These are phyloP conservation scores for Calonectria pseudoreteaudii DNA, from an alignment of 2,329 filamentous ascomycete species.

Conservation along the genomic window DNA sequence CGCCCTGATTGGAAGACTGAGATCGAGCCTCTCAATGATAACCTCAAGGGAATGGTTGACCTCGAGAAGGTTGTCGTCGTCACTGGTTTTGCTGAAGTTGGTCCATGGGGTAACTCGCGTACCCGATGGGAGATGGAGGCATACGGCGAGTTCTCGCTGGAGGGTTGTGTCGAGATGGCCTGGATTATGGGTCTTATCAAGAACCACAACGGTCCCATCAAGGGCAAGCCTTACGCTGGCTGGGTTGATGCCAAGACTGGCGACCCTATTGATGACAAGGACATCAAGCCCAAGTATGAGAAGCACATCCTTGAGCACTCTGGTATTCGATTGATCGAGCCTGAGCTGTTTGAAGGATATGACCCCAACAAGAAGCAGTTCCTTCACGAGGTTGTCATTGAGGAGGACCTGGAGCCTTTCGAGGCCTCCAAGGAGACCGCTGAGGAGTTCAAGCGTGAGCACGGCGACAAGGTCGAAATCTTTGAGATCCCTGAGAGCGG, in stretches of 20 bases:
- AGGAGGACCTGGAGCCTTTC: slow-evolving; percentile 97
- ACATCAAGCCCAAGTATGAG: slow-evolving; percentile 97
- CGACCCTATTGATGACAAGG: slow-evolving; percentile 97
- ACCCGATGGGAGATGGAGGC: slow-evolving; percentile 99
- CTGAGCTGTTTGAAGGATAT: slow-evolving; percentile 95
- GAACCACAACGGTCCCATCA: slow-evolving; percentile 96
- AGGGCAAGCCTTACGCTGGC: slow-evolving; percentile 95
- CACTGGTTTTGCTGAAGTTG: slow-evolving; percentile 94
- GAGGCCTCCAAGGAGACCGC: slow-evolving; percentile 98
- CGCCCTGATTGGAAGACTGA: slow-evolving; percentile 94
- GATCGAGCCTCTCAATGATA: slow-evolving; percentile 86
- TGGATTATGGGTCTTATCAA: slow-evolving; percentile 99
- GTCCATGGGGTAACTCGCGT: slow-evolving; percentile 97
- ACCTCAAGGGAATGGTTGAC: slow-evolving; percentile 97
- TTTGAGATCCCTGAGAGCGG: slow-evolving; percentile 95
- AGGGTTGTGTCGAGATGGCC: slow-evolving; percentile 98
- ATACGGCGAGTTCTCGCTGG: slow-evolving; percentile 93
- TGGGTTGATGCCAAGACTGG: slow-evolving; percentile 96
- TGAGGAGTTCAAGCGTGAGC: slow-evolving; percentile 96
- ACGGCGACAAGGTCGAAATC: slow-evolving; percentile 97
- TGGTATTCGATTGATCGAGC: slow-evolving; percentile 97
- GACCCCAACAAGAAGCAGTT: slow-evolving; percentile 99
- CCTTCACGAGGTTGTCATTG: slow-evolving; percentile 96
- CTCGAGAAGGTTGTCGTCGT: slow-evolving; percentile 98
- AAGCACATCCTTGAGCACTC: slow-evolving; percentile 96